Base-by-base conservation (phyloP, 2,329 filamentous ascomycete species). In the Tolypocladium album region DNA sequence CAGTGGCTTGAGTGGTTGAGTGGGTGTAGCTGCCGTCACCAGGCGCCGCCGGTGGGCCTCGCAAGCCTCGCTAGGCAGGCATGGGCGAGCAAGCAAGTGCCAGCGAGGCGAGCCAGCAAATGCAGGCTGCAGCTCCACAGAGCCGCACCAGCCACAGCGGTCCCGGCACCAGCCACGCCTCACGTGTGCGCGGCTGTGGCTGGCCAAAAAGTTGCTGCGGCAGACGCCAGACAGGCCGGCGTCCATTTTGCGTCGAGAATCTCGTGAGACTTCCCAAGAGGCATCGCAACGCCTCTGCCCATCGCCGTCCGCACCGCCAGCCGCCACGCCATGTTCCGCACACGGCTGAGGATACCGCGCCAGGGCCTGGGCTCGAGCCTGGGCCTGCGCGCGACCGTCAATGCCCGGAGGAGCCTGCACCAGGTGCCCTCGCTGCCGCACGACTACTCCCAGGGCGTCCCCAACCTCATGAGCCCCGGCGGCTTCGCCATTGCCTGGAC, bases 401-500 rank as follows among this genome's bases (percentile, higher is more conserved):
- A 67, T 63, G 64, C 67, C 61, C 66, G 73, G 59, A 76, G 81
- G 63, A 74, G 75, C 56, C 64, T 80, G 56, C 82, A 85, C 67
- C 62, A 71, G 50, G 69, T 84, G 31, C 79, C 80, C n/a, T 57
- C 67, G 43, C 74, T 84, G 64, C 67, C 67, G 40, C 76, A 82
- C 60, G 70, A 79, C 65, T 80, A 75, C 74, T 71, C 72, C 57
- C 61, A 79, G 53, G 82, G 80, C 61, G 79, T 96, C 7, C 82
- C 85, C n/a, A 84, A 85, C 17, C 80, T 97, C 62, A 79, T 96
- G 70, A 86, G 86, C 38, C 73, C 80, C 2, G 78, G 82, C 57
- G 89, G 84, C 59, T 95, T 89, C 74, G 76, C 88, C 60, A 82
- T 90, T 59, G 87, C 92, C 57, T 99, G 91, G 87, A 87, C 82